Evolutionary conservation across 306 rosid species (phyloP).

Genomic region (Inga laurina): DNA sequence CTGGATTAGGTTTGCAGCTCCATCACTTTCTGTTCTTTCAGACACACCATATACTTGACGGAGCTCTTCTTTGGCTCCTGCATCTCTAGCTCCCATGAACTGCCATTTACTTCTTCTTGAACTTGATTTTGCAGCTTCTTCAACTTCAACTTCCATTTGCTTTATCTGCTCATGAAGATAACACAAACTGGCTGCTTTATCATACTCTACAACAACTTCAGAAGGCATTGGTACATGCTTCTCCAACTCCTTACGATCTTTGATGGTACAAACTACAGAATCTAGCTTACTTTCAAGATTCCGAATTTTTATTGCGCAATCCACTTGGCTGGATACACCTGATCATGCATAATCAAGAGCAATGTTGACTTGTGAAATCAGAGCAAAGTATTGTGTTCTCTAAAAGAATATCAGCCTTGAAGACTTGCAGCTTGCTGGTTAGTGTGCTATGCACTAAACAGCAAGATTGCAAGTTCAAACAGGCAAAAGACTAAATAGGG

Average conservation of each 20-base stretch:
- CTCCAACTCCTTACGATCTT: conserved; percentile 97
- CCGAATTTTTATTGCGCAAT: conserved; percentile 96
- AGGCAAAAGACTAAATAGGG: background rate
- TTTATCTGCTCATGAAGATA: conserved; percentile 95
- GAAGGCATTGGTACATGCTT: conserved; percentile 98
- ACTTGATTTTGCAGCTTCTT: conserved; percentile 94
- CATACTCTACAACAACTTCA: conserved; percentile 88
- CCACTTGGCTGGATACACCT: conserved; percentile 98
- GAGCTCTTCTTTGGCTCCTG: conserved; percentile 95
- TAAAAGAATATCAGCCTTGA: background rate
- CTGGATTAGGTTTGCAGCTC: conserved; percentile 94
- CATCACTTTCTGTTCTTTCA: conserved; percentile 98
- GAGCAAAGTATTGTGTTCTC: conserved; percentile 14
- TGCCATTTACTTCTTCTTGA: conserved; percentile 99
- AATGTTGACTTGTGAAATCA: conserved; percentile 15
- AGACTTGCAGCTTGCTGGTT: background rate
- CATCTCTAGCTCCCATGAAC: conserved; percentile 99
- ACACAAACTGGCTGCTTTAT: conserved; percentile 92
- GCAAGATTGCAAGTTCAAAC: background rate
- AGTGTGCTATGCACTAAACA: background rate
- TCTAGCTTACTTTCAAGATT: conserved; percentile 99
- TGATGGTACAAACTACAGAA: conserved; percentile 91
- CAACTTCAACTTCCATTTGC: conserved; percentile 94
- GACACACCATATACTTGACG: conserved; percentile 99
- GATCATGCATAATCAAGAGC: conserved; percentile 44